Conservation (phyloP, 176 grass and related monocot species). For the Avena atlantica region DNA sequence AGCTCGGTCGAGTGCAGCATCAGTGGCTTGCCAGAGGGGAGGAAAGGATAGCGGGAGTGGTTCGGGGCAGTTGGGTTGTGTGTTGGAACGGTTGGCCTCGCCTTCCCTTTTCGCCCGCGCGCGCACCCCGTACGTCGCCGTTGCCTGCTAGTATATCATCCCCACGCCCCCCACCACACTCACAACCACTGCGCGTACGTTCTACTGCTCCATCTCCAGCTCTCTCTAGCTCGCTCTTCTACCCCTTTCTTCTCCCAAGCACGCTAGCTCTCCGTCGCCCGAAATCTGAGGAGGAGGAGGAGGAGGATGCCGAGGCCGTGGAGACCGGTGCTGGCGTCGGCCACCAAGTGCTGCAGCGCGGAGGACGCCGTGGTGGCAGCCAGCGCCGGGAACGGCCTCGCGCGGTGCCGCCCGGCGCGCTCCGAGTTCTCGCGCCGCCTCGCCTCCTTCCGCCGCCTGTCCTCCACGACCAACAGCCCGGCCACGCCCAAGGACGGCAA, state of each 20-base stretch:
- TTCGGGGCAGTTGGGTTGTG: slow-evolving; percentile 74
- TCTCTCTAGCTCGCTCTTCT: background rate
- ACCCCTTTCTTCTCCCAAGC: background rate
- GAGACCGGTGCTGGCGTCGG: slow-evolving; percentile 68
- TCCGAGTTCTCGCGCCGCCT: slow-evolving; percentile 77
- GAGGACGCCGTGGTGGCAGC: slow-evolving; percentile 68
- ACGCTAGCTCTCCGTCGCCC: background rate
- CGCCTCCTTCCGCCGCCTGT: slow-evolving; percentile 66
- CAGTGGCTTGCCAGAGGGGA: background rate
- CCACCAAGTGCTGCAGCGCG: slow-evolving; percentile 82
- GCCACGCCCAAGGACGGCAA: slow-evolving; percentile 2
- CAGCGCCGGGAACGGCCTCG: slow-evolving; percentile 44
- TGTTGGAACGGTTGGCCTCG: slow-evolving; percentile 71
- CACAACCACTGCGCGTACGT: background rate
- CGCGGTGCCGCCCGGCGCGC: slow-evolving; percentile 62
- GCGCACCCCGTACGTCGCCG: background rate
- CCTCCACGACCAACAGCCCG: slow-evolving; percentile 63
- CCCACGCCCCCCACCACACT: slow-evolving; percentile 25
- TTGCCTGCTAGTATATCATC: slow-evolving; percentile 40
- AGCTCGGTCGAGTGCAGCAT: slow-evolving; percentile 18
- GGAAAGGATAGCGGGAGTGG: slow-evolving; percentile 60
- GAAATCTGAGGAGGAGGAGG: background rate
- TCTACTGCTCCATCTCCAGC: background rate
- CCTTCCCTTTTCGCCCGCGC: background rate
- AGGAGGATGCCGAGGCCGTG: slow-evolving; percentile 55